These are phyloP conservation scores for Acacia confusa DNA, from an alignment of 306 rosid genomes.

Conservation along the genomic window DNA sequence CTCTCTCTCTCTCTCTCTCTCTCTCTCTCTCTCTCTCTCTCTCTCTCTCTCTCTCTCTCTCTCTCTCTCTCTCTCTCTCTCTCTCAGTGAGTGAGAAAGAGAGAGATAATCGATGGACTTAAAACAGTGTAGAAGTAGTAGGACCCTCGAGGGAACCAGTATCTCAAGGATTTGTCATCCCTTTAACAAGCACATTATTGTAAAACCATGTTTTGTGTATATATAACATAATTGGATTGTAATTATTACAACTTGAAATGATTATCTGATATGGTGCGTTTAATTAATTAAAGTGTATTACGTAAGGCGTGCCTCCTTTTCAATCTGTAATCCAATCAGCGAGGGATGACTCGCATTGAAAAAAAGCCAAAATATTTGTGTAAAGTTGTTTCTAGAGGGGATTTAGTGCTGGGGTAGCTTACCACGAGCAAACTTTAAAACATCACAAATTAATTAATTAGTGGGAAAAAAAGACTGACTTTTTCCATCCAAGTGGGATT, in stretches of 20 bases:
- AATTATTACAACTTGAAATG: slow-evolving; percentile 23
- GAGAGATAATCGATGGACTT: not conserved
- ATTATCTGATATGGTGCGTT: slow-evolving; percentile 3
- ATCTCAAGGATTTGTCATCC: slow-evolving; percentile 36
- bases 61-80: too few relatives aligned
- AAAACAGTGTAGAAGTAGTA: not conserved
- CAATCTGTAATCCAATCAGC: slow-evolving; percentile 25
- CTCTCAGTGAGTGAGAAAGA: not conserved
- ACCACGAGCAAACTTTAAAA: slow-evolving; percentile 31
- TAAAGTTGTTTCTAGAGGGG: not conserved
- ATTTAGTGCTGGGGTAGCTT: slow-evolving; percentile 25
- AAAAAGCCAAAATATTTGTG: not conserved
- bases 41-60: too few relatives aligned
- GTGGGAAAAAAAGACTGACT: slow-evolving; percentile 34
- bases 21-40: too few relatives aligned
- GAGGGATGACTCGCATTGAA: slow-evolving; percentile 2
- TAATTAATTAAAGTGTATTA: slow-evolving; percentile 30
- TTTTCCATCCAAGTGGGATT: slow-evolving; percentile 34
- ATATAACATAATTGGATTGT: slow-evolving; percentile 20
- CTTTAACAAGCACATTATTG: slow-evolving; percentile 40
- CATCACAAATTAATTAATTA: slow-evolving; percentile 22
- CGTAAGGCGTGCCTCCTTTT: slow-evolving; percentile 49
- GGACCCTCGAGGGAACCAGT: slow-evolving; percentile 7
- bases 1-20: too few relatives aligned
- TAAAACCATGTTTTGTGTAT: slow-evolving; percentile 25